Conservation (phyloP, 1,139 yeast species). For the Wickerhamomyces sp. region DNA sequence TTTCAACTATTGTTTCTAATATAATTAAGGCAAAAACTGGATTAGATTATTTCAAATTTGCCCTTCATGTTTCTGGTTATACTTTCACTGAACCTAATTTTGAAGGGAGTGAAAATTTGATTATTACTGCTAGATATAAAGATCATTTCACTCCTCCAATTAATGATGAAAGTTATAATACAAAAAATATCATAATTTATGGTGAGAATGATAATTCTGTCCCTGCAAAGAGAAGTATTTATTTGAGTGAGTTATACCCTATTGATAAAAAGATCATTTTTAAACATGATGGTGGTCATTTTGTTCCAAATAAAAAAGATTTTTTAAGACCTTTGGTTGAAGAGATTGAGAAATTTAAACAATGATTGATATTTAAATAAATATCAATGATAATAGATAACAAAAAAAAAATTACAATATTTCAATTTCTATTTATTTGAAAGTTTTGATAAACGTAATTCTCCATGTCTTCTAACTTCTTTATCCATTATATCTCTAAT, state of each 20-base stretch:
- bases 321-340: slow-evolving; percentile 38
- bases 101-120: slow-evolving; percentile 24
- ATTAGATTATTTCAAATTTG: slow-evolving; percentile 37
- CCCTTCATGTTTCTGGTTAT: slow-evolving; percentile 51
- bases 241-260: slow-evolving; percentile 40
- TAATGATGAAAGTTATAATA: slow-evolving; percentile 19
- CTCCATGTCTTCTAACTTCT: slow-evolving; percentile 72
- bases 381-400: no score
- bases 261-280: slow-evolving; percentile 38
- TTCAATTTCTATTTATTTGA: slow-evolving; percentile 12
- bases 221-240: slow-evolving; percentile 45
- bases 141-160: slow-evolving; percentile 27
- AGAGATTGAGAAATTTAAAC: slow-evolving; percentile 22
- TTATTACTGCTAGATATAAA: slow-evolving; percentile 31
- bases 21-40: slow-evolving; percentile 37
- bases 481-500: slow-evolving; percentile 82
- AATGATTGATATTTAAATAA: no score
- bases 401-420: neutral
- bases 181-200: slow-evolving; percentile 32
- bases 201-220: slow-evolving; percentile 51
- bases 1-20: slow-evolving; percentile 56
- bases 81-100: slow-evolving; percentile 44
- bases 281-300: slow-evolving; percentile 82
- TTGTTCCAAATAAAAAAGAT: slow-evolving; percentile 71
- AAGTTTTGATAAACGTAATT: slow-evolving; percentile 33